phyloP scores from a whole-genome alignment of 208 protist genomes.

The Phytomonas francai region DNA sequence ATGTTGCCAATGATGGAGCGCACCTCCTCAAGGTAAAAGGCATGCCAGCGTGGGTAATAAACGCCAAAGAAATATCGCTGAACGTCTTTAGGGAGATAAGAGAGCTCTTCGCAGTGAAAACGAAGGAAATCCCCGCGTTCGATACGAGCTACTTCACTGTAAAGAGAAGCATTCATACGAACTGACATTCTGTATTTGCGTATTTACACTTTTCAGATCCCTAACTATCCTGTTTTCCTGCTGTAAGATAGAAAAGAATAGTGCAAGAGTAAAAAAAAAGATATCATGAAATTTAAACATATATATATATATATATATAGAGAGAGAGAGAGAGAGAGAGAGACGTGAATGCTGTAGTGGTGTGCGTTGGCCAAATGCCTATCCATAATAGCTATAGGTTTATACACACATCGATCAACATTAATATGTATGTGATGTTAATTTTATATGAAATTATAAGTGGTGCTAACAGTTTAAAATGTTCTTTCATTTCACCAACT shows the following conservation, averaged over 20 bases:
- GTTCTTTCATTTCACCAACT: background rate
- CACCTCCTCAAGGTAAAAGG: constrained; percentile 88
- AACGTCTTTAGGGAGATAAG: constrained; percentile 48
- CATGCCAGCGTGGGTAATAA: constrained; percentile 87
- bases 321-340: background rate
- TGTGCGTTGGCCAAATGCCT: background rate
- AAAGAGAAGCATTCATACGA: constrained; percentile 74
- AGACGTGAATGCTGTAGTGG: background rate
- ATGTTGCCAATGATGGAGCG: constrained; percentile 70
- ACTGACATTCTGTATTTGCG: constrained; percentile 33
- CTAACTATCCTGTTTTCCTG: background rate
- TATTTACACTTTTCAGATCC: background rate
- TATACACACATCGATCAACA: background rate
- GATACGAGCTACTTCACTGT: constrained; percentile 70
- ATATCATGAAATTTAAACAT: background rate
- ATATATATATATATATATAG: background rate
- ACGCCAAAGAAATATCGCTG: constrained; percentile 84
- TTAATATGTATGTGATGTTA: background rate
- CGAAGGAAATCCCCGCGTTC: constrained; percentile 72
- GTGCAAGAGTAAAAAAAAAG: background rate
- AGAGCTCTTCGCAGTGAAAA: constrained; percentile 79
- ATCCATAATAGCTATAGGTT: background rate
- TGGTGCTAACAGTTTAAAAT: background rate
- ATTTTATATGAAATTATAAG: background rate
- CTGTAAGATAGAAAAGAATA: background rate